These are phyloP conservation scores for Lachancea mirantina DNA, from an alignment of 805 yeast species.

Conservation along the genomic window DNA sequence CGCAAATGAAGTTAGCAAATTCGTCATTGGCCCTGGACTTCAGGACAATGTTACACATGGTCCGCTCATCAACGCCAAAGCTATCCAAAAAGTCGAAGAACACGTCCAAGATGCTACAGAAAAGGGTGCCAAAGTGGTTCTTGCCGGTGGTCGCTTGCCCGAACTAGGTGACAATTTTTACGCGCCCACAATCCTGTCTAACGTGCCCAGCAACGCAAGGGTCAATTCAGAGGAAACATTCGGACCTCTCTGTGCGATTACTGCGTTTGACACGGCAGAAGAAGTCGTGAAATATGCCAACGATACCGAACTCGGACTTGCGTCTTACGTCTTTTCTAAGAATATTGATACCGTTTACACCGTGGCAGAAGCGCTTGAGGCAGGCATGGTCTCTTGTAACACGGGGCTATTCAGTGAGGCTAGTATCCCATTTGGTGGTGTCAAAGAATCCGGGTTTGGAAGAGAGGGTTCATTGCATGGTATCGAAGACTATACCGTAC, in stretches of 20 bases:
- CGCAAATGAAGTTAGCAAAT: constrained; percentile 38
- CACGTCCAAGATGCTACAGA: constrained; percentile 48
- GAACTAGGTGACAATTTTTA: constrained; percentile 46
- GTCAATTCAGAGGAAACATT: constrained; percentile 55
- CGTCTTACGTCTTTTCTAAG: constrained; percentile 52
- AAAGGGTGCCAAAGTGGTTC: constrained; percentile 46
- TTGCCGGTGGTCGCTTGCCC: constrained; percentile 47
- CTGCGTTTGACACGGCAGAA: constrained; percentile 46
- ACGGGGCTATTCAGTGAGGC: constrained; percentile 51
- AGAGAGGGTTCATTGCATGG: constrained; percentile 63
- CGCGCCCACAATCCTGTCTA: constrained; percentile 46
- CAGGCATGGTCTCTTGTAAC: constrained; percentile 62
- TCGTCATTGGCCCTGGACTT: constrained; percentile 52
- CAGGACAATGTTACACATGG: constrained; percentile 48
- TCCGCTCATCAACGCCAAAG: constrained; percentile 45
- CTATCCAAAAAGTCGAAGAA: constrained; percentile 46
- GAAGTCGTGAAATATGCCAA: constrained; percentile 50
- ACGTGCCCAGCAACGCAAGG: constrained; percentile 44
- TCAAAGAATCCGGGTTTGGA: constrained; percentile 62
- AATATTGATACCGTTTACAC: constrained; percentile 43
- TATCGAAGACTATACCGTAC: constrained; percentile 50
- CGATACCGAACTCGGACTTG: constrained; percentile 50
- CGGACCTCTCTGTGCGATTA: constrained; percentile 56
- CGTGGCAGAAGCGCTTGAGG: constrained; percentile 49
- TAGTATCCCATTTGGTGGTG: constrained; percentile 56